These are phyloP conservation scores for Hemerocallis citrina DNA, from an alignment of 106 monocot genomes.

Conservation along the genomic window DNA sequence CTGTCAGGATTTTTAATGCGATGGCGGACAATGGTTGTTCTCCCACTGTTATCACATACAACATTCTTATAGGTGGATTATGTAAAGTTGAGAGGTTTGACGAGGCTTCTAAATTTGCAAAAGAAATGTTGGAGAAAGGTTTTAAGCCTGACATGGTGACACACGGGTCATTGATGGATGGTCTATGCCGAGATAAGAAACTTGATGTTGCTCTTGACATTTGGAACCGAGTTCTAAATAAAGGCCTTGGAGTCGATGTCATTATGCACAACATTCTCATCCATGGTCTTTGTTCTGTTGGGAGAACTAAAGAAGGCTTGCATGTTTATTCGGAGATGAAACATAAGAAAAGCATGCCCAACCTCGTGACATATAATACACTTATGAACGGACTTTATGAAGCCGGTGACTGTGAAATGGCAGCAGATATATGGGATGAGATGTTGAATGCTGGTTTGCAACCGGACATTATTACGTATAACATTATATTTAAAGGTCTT, in stretches of 20 bases:
- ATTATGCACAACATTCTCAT: conserved; percentile 74
- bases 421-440: conserved; percentile 56
- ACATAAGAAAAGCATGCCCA: conserved; percentile 39
- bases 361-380: conserved; percentile 73
- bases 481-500: conserved; percentile 69
- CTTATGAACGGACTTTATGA: conserved; percentile 75
- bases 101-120: conserved; percentile 60
- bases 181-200: conserved; percentile 76
- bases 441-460: conserved; percentile 52
- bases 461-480: conserved; percentile 87
- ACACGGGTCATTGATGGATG: conserved; percentile 68
- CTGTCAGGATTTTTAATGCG: conserved; percentile 22
- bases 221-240: conserved; percentile 37
- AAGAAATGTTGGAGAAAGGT: conserved; percentile 80
- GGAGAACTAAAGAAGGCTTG: conserved; percentile 58
- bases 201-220: conserved; percentile 54
- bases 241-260: conserved; percentile 47
- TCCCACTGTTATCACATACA: conserved; percentile 74
- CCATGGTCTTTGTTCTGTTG: conserved; percentile 60
- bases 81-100: conserved; percentile 57
- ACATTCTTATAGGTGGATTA: conserved; percentile 72
- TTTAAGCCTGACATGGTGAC: conserved; percentile 65
- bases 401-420: conserved; percentile 43
- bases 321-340: conserved; percentile 48
- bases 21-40: conserved; percentile 28